These are phyloP conservation scores for Hyaloscypha hepaticicola DNA, from an alignment of 495 filamentous ascomycete genomes.

Conservation along the genomic window DNA sequence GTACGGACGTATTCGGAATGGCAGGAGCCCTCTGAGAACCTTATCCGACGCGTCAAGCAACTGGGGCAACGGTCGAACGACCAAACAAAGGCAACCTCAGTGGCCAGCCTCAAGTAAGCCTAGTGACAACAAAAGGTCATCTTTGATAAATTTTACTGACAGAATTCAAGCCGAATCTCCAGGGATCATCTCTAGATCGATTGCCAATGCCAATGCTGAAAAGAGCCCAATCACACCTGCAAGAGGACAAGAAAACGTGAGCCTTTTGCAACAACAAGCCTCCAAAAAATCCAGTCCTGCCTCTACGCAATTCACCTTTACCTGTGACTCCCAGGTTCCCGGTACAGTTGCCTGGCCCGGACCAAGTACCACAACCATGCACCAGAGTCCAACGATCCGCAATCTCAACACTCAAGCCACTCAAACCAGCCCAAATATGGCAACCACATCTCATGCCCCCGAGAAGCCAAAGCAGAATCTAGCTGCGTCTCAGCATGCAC, in stretches of 20 bases:
- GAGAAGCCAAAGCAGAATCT: conserved; percentile 40
- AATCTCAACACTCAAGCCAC: conserved; percentile 56
- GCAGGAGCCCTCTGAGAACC: conserved; percentile 64
- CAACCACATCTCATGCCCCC: conserved; percentile 33
- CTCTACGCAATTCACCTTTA: conserved; percentile 90
- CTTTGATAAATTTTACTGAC: conserved; percentile 13
- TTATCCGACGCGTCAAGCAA: conserved; percentile 51
- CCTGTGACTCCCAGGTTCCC: conserved; percentile 63
- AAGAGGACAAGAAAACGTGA: conserved; percentile 68
- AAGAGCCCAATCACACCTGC: conserved; percentile 59
- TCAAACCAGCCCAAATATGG: conserved; percentile 59
- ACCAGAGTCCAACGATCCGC: conserved; percentile 25
- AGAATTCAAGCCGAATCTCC: conserved; percentile 45
- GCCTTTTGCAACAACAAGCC: conserved; percentile 69
- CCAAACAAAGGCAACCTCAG: conserved; percentile 39
- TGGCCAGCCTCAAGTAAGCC: conserved; percentile 47
- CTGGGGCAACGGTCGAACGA: conserved; percentile 49
- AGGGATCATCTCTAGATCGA: conserved; percentile 74
- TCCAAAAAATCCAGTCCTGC: conserved; percentile 57
- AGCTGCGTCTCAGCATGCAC: conserved; percentile 35
- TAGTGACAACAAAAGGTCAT: conserved; percentile 2
- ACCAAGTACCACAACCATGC: conserved; percentile 15
- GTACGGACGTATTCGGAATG: conserved; percentile 62
- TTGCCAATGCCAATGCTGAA: conserved; percentile 86
- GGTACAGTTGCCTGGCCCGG: conserved; percentile 48